phyloP scores from a whole-genome alignment of 2,329 filamentous ascomycete species.

The Chaetomiaceae sp. region DNA sequence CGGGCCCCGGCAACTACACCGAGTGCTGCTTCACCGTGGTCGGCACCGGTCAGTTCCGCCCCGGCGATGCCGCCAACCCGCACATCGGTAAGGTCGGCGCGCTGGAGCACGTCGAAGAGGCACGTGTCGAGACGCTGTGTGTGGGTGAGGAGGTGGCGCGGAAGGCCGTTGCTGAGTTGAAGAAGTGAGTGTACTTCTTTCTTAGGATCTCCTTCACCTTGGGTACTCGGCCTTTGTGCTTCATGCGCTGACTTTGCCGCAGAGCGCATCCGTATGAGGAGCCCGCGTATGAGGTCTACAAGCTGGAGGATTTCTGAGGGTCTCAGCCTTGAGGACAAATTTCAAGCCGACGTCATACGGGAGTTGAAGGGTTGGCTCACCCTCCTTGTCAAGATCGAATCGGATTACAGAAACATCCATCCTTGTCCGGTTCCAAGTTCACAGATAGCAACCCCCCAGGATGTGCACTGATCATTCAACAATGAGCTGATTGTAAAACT shows the following conservation, averaged over 20 bases:
- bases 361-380: too few species aligned
- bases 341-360: too few species aligned
- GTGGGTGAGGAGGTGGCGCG: conserved; percentile 50
- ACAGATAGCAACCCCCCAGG: too few species aligned
- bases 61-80: conserved; percentile 55
- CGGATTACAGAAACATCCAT: too few species aligned
- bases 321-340: too few species aligned
- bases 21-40: conserved; percentile 46
- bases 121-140: conserved; percentile 57
- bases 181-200: conserved; percentile 44
- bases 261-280: conserved; percentile 49
- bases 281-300: conserved; percentile 43
- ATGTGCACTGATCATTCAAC: too few species aligned
- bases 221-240: background rate
- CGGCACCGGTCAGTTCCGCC: conserved; percentile 61
- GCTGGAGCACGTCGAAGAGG: conserved; percentile 55
- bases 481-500: too few species aligned
- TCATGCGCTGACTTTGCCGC: conserved; percentile 5
- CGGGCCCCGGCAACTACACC: conserved; percentile 46
- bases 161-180: conserved; percentile 57
- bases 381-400: too few species aligned
- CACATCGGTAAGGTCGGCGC: conserved; percentile 52
- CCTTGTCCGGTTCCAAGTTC: too few species aligned
- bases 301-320: conserved; percentile 41
- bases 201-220: background rate